Evolutionary conservation across 352 stramenopile species (phyloP), one percentile per base, ranked within the genome.

Genomic region (Elongisporangium anandrum): DNA sequence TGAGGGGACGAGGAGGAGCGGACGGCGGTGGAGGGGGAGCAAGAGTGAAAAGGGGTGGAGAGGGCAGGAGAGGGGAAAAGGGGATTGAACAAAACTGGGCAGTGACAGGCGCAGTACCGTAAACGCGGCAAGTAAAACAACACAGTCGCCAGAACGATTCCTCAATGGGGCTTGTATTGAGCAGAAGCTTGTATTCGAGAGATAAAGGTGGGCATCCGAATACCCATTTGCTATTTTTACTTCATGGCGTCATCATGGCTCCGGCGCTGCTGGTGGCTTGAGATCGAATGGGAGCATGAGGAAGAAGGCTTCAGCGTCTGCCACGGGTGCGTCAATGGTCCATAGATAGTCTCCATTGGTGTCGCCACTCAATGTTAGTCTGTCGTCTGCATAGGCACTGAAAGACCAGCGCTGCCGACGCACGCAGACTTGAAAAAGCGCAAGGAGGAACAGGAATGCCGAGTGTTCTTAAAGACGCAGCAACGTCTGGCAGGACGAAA

Each of bases 1-100:
- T 21, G 51, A 56, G 51, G 29, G 51, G 22, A 29, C 8, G 51
- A 29, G 51, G 51, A n/a, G 51, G 51, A 56, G 51, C 19, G 49
- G 49, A 52, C 49, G 49, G 17, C 10, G 13, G 13, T 15, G 10
- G 13, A 45, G 34, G 13, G 34, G 10, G 34, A 45, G 13, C 13
- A 45, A 17, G 34, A 17, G 34, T 12, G 34, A 17, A 17, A 17
- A 45, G 34, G 34, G 34, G 10, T 17, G 26, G 26, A 34, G 26
- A 38, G 26, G 26, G 26, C 34, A 45, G 34, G 34, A 8, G 13
- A 17, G 34, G 34, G 34, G 13, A 45, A 45, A 45, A 12, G 34
- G 34, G 34, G 34, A 45, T 45, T 45, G 34, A 45, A 45, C 34
- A 45, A 45, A 45, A 45, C 34, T 45, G 34, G 34, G 34, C 34